A percentile compares a stretch with the other conserved stretches of the same genome.
phyloP scores from a whole-genome alignment of 1,139 yeast species.

The Candida neerlandica region DNA sequence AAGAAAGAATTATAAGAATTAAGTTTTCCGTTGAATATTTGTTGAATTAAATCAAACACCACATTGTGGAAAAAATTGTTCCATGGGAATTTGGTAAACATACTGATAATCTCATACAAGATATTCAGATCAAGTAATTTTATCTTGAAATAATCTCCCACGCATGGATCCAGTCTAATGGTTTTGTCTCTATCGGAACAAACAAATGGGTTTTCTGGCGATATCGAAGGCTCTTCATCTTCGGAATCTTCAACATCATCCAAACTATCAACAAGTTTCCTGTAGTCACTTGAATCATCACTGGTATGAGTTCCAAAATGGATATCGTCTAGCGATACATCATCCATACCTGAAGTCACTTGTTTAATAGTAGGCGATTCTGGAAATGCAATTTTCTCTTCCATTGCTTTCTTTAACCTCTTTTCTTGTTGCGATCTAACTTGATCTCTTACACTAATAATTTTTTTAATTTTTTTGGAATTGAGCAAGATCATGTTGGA shows the following conservation, averaged over 20 bases:
- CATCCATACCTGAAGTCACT: constrained; percentile 42
- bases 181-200: constrained; percentile 35
- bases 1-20: constrained; percentile 51
- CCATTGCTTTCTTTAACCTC: constrained; percentile 37
- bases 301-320: constrained; percentile 19
- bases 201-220: constrained; percentile 53
- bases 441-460: constrained; percentile 39
- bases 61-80: constrained; percentile 54
- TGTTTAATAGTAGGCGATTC: constrained; percentile 20
- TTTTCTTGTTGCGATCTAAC: constrained; percentile 34
- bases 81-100: constrained; percentile 48
- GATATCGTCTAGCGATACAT: constrained; percentile 40
- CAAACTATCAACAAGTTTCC: constrained; percentile 21
- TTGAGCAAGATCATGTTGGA: constrained; percentile 52
- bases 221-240: constrained; percentile 50
- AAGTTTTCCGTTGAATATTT: constrained; percentile 50
- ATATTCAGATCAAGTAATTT: constrained; percentile 44
- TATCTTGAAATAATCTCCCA: constrained; percentile 50
- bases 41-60: constrained; percentile 51
- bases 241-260: constrained; percentile 42
- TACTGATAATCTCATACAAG: constrained; percentile 34
- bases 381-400: constrained; percentile 25
- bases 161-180: constrained; percentile 40
- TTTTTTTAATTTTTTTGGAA: constrained; percentile 39
- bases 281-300: constrained; percentile 12